Evolutionary conservation across 2,329 filamentous ascomycete genomes (phyloP).

Genomic region (Clonostachys rosea): DNA sequence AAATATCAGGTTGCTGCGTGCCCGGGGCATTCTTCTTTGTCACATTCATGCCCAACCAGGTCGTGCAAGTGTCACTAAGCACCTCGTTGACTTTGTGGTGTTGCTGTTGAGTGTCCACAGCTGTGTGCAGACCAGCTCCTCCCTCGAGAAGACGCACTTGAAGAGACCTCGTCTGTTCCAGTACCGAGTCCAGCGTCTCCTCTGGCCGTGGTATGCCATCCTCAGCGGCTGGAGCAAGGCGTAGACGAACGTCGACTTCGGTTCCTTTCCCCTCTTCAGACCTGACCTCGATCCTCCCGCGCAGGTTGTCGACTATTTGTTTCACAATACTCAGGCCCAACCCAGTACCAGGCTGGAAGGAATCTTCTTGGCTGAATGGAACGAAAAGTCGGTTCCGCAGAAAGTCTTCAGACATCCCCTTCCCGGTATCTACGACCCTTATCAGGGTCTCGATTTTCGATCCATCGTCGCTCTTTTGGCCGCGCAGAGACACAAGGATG

Average conservation of each 20-base stretch:
- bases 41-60: slow-evolving; percentile 26
- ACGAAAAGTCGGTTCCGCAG: slow-evolving; percentile 54
- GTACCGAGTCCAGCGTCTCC: slow-evolving; percentile 5
- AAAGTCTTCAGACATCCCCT: slow-evolving; percentile 60
- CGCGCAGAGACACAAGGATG: slow-evolving; percentile 32
- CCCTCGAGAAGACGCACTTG: slow-evolving; percentile 12
- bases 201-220: slow-evolving; percentile 2
- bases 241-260: slow-evolving; percentile 42
- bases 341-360: slow-evolving; percentile 54
- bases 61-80: slow-evolving; percentile 17
- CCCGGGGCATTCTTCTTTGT: slow-evolving; percentile 5
- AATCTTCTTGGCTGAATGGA: slow-evolving; percentile 60
- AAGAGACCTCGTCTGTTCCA: slow-evolving; percentile 7
- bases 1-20: slow-evolving; percentile 10
- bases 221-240: slow-evolving; percentile 17
- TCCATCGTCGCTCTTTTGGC: slow-evolving; percentile 11
- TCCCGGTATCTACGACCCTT: slow-evolving; percentile 57
- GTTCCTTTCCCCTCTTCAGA: slow-evolving; percentile 50
- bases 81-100: slow-evolving; percentile 16
- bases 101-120: slow-evolving; percentile 5
- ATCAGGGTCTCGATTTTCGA: slow-evolving; percentile 21
- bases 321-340: slow-evolving; percentile 61
- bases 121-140: neutral
- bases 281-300: slow-evolving; percentile 53
- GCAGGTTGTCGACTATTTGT: slow-evolving; percentile 53